These are phyloP conservation scores for Fusarium multiceps DNA, from an alignment of 2,329 filamentous ascomycete genomes.

Conservation along the genomic window DNA sequence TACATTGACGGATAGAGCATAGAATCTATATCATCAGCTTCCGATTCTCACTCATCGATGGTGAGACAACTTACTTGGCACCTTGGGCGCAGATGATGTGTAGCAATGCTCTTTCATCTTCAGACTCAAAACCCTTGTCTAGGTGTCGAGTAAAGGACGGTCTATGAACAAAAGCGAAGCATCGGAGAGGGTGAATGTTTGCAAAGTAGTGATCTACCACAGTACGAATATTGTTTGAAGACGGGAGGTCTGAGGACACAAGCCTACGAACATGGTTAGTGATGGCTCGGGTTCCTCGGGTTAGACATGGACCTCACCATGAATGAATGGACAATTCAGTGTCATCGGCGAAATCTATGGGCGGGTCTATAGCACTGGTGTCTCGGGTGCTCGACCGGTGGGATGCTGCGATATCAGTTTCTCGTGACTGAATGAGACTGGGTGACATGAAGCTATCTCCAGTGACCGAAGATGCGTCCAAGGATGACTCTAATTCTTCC, in stretches of 20 bases:
- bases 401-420: constrained; percentile 34
- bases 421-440: constrained; percentile 43
- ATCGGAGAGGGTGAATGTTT: constrained; percentile 55
- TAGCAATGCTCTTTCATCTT: constrained; percentile 53
- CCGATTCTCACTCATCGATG: neutral
- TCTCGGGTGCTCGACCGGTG: constrained; percentile 40
- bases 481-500: constrained; percentile 36
- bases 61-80: constrained; percentile 48
- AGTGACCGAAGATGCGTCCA: constrained; percentile 33
- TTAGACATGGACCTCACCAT: constrained; percentile 24
- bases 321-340: constrained; percentile 45
- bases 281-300: neutral
- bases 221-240: constrained; percentile 50
- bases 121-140: constrained; percentile 51
- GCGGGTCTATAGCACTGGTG: constrained; percentile 35
- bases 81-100: constrained; percentile 54
- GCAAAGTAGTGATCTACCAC: constrained; percentile 54
- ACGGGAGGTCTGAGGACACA: constrained; percentile 49
- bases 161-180: constrained; percentile 56
- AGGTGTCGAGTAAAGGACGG: constrained; percentile 54
- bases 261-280: constrained; percentile 46
- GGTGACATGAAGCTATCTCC: constrained; percentile 37
- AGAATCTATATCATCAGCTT: constrained; percentile 48
- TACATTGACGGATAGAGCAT: constrained; percentile 47
- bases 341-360: constrained; percentile 44